Evolutionary conservation across 148 eudicot genomes (phyloP), one percentile per base, ranked within the genome.

Genomic region (Dysphania ambrosioides): DNA sequence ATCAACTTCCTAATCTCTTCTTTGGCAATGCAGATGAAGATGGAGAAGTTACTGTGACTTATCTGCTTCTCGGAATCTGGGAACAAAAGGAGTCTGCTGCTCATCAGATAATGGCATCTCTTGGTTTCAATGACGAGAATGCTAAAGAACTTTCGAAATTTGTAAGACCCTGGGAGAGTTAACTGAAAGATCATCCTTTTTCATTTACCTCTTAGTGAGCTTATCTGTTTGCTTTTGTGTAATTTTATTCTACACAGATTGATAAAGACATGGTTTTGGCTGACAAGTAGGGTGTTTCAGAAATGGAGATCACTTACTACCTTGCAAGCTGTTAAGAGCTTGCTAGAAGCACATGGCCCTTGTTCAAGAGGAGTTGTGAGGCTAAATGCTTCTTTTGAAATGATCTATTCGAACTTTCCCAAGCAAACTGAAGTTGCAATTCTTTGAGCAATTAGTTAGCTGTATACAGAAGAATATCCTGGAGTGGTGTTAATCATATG

Each of bases 11-110:
- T 66, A 31, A 36, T 32, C 55, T 56, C 53, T 27, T 47, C 24
- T 41, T 70, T 24, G 61, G 73, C 27, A 38, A 42, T 81, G 75
- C 84, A 95, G 99, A 96, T 82, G 96, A 84, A 78, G 78, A 70
- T 59, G 96, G 99, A 65, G 99, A 95, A 82, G 76, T 95, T 72
- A 95, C 97, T 19, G 47, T 79, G 24, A 68, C 85, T 68, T 81
- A 89, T 85, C 81, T 95, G 68, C 86, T 89, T 69, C 96, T 92
- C 21, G 97, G 96, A 35, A 72, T 95, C 29, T 95, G 96, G 99
- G 81, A 88, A 6, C 87, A 86, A 75, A 81, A 92, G 80, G 96
- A 86, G 56, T 87, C 86, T 29, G 99, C 97, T 30, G 97, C 81
- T 61, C 87, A 88, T 72, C 83, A 78, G 75, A 84, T 92, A 80